Evolutionary conservation across 2,329 filamentous ascomycete species (phyloP).

Genomic region (Hirsutella thompsonii): DNA sequence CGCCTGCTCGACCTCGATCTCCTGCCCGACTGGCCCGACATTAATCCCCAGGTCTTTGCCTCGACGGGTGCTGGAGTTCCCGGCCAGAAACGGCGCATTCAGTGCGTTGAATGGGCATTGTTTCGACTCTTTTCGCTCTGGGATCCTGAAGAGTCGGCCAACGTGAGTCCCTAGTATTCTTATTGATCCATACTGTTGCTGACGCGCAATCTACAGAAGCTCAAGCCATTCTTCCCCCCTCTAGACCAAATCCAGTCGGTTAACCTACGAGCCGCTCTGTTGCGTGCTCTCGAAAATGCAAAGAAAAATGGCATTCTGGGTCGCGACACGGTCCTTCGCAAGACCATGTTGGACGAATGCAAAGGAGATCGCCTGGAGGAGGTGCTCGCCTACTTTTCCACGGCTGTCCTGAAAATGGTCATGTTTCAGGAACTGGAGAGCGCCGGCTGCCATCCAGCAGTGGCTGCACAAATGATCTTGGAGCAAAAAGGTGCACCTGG

Average conservation of each 20-base stretch:
- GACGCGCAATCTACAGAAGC: conserved; percentile 43
- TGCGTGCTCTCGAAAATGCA: conserved; percentile 66
- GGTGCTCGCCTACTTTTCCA: conserved; percentile 71
- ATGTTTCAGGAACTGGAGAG: conserved; percentile 31
- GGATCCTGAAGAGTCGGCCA: conserved; percentile 63
- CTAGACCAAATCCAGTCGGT: conserved; percentile 81
- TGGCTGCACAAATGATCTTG: conserved; percentile 42
- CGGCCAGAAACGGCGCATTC: conserved; percentile 71
- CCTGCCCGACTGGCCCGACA: conserved; percentile 66
- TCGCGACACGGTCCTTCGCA: conserved; percentile 67
- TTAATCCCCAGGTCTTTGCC: conserved; percentile 58
- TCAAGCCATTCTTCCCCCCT: conserved; percentile 83
- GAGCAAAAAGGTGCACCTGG: conserved; percentile 45
- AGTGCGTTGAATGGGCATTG: conserved; percentile 80
- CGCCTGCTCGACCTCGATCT: conserved; percentile 70
- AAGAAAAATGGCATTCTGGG: conserved; percentile 82
- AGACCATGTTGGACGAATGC: conserved; percentile 95
- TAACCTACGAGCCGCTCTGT: conserved; percentile 74
- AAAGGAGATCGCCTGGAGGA: conserved; percentile 86
- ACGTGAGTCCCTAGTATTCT: conserved; percentile 33
- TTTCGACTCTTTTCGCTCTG: conserved; percentile 77
- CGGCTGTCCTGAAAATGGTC: conserved; percentile 62
- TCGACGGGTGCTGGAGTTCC: conserved; percentile 46
- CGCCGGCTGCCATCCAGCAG: conserved; percentile 26
- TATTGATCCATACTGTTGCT: not conserved